Percentiles rank a stretch among this genome's conserved stretches.
phyloP scores from a whole-genome alignment of 2,329 filamentous ascomycete genomes.

The Diplodia intermedia region DNA sequence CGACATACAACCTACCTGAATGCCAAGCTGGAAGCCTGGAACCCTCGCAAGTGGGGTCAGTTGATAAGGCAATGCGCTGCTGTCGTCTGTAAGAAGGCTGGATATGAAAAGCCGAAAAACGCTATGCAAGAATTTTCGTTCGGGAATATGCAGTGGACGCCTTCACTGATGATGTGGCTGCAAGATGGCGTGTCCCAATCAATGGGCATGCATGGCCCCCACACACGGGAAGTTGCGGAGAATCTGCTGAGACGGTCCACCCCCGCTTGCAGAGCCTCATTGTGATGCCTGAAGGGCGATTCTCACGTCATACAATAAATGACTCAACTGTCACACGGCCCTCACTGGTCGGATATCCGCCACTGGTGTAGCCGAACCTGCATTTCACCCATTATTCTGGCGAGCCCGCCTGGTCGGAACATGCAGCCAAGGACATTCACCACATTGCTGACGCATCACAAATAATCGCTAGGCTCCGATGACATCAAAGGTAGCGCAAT shows the following conservation, averaged over 20 bases:
- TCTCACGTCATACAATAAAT: neutral
- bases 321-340: neutral
- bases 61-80: neutral
- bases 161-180: too few species aligned
- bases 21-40: neutral
- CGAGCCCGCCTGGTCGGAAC: too few species aligned
- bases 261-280: neutral
- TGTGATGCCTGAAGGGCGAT: neutral
- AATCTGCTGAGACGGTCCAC: neutral
- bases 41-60: neutral
- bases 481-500: too few species aligned
- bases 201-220: neutral
- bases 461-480: too few species aligned
- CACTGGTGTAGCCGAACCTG: too few species aligned
- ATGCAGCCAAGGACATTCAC: neutral
- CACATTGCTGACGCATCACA: neutral
- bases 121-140: too few species aligned
- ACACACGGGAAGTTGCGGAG: neutral
- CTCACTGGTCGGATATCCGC: neutral
- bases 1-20: neutral
- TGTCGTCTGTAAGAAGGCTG: neutral
- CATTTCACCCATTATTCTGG: too few species aligned
- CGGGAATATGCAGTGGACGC: too few species aligned
- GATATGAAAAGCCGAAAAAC: too few species aligned
- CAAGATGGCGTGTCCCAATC: neutral